Percentiles rank a stretch among this genome's conserved stretches.
These are phyloP conservation scores for Hanseniaspora clermontiae DNA, from an alignment of 805 yeast species.

Conservation along the genomic window DNA sequence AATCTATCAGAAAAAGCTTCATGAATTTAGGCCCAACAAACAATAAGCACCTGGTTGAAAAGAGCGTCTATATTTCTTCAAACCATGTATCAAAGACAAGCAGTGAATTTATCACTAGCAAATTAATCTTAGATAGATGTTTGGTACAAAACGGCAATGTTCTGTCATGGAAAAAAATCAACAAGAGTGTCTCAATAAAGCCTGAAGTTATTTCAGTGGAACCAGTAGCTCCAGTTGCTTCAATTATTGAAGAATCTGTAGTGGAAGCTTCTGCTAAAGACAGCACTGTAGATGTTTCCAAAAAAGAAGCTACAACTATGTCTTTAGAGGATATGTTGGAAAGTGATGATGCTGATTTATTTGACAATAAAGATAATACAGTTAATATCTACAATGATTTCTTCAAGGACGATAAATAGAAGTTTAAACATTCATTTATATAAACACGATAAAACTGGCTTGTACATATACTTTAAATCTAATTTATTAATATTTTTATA, in stretches of 20 bases:
- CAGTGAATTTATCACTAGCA: not conserved
- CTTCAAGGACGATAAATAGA: not conserved
- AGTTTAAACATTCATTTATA: not conserved
- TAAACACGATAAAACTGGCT: not conserved
- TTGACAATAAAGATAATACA: not conserved
- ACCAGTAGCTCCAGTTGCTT: not conserved
- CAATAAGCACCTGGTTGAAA: not conserved
- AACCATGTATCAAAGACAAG: not conserved
- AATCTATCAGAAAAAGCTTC: not conserved
- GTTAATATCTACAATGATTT: not conserved
- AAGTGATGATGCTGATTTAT: not conserved
- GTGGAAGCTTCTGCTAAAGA: not conserved
- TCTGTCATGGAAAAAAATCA: not conserved
- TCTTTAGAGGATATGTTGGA: not conserved
- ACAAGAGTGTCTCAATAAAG: not conserved
- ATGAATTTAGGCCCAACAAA: not conserved
- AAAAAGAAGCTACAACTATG: not conserved
- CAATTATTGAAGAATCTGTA: not conserved
- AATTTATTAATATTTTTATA: too few relatives aligned
- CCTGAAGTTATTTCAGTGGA: too few relatives aligned
- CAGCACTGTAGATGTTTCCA: not conserved
- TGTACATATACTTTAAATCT: not conserved
- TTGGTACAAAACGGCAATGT: not conserved
- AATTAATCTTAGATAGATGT: not conserved
- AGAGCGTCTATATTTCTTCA: not conserved